Conservation (phyloP, 352 stramenopile genomes). For the Phytophthora vignae region DNA sequence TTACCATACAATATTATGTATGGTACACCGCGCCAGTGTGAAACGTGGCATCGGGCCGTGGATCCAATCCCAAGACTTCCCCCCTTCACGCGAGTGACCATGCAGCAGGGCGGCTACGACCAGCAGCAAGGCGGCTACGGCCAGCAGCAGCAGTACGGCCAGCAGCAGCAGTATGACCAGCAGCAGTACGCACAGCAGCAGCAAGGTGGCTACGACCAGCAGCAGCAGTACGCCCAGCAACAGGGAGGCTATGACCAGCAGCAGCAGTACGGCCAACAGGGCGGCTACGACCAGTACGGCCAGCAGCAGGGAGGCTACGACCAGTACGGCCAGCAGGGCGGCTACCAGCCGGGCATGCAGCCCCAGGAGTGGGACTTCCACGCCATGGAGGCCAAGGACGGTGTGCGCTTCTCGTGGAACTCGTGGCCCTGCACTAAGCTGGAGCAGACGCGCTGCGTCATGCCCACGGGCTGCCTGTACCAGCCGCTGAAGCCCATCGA, state of each 20-base stretch:
- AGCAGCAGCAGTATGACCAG: slow-evolving; percentile 37
- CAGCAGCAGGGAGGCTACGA: slow-evolving; percentile 48
- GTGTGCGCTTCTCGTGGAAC: slow-evolving; percentile 98
- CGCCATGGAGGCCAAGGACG: slow-evolving; percentile 89
- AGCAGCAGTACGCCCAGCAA: slow-evolving; percentile 51
- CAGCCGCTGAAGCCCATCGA: slow-evolving; percentile 98
- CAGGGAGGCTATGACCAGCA: slow-evolving; percentile 41
- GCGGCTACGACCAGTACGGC: slow-evolving; percentile 46
- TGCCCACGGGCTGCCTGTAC: slow-evolving; percentile 94
- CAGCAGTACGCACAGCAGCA: slow-evolving; percentile 52
- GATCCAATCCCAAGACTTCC: slow-evolving; percentile 31
- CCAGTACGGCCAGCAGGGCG: slow-evolving; percentile 60
- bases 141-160: slow-evolving; percentile 28
- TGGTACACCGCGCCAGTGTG: not conserved
- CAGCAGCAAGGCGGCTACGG: slow-evolving; percentile 52
- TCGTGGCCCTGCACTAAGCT: slow-evolving; percentile 98
- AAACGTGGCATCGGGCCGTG: slow-evolving; percentile 22
- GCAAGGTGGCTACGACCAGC: slow-evolving; percentile 50
- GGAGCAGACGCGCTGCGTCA: slow-evolving; percentile 98
- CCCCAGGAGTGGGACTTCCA: slow-evolving; percentile 90
- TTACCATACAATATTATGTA: not conserved
- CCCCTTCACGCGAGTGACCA: slow-evolving; percentile 24
- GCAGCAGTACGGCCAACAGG: slow-evolving; percentile 40
- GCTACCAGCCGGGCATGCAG: slow-evolving; percentile 65
- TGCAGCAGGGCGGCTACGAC: slow-evolving; percentile 64